These are phyloP conservation scores for Pochonia chlamydosporia DNA, from an alignment of 2,329 filamentous ascomycete species.

Conservation along the genomic window DNA sequence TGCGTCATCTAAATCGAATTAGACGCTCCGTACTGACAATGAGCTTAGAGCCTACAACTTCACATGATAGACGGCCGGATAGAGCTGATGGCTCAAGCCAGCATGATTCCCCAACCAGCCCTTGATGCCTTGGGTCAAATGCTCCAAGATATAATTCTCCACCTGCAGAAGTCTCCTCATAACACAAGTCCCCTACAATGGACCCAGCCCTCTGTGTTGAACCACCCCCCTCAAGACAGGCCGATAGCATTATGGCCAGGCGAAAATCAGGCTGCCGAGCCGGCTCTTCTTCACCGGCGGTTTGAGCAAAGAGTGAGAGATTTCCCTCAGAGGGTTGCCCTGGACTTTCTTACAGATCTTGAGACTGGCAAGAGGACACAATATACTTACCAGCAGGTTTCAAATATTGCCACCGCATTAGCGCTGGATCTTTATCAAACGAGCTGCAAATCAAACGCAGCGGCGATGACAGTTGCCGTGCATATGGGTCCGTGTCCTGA, in stretches of 20 bases:
- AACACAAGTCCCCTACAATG: not conserved
- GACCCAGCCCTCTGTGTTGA: slow-evolving; percentile 3
- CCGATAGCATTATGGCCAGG: not conserved
- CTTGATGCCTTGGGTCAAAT: not conserved
- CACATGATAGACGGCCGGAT: not conserved
- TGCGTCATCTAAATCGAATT: not conserved
- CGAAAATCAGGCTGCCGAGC: not conserved
- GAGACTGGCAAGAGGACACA: slow-evolving; percentile 1
- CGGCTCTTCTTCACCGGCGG: not conserved
- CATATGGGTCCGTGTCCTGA: slow-evolving; percentile 21
- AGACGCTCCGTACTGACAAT: not conserved
- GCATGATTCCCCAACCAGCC: not conserved
- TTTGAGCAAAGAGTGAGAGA: slow-evolving; percentile 2
- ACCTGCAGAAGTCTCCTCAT: not conserved
- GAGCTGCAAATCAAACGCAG: not conserved
- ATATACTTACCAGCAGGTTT: slow-evolving; percentile 1
- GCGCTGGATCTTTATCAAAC: not conserved
- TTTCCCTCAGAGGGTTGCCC: not conserved
- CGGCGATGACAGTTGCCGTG: slow-evolving; percentile 10
- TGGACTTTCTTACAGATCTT: slow-evolving; percentile 2
- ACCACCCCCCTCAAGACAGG: not conserved
- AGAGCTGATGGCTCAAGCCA: not conserved
- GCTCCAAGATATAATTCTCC: not conserved
- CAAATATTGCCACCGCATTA: not conserved
- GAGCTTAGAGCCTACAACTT: slow-evolving; percentile 1